Evolutionary conservation across 1,284 basidiomycete species (phyloP), one percentile per base, ranked within the genome.

Genomic region (Trametes hirsuta): DNA sequence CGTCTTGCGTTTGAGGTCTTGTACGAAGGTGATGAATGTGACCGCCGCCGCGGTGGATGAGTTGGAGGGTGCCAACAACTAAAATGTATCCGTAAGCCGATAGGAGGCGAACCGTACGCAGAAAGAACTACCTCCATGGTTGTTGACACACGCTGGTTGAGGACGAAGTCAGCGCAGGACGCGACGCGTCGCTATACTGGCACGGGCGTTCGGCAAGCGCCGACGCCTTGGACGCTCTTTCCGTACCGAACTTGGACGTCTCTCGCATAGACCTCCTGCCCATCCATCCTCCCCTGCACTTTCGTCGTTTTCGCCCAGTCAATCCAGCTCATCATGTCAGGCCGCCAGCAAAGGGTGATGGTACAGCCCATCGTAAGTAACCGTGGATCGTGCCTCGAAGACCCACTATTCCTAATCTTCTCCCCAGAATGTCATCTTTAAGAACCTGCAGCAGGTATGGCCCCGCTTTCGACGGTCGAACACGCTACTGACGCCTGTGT

Each of bases 11-110:
- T 98, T 98, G 68, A 99, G 86, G 80, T 98, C 96, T 77, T 99
- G 97, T 0, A 99, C 96, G 73, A 98, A 98, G 24, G 97, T 99
- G 77, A 99, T 98, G 77, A 99, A 98, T 0, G 94, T 91, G 66
- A 99, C 97, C 72, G 97, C 95, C 63, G 96, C 95, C 41, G 96
- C 97, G 72, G 97, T 99, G 56, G 90, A 91, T 34, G 90, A 92
- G 71, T 90, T 91, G 73, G 74, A 77, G 80, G 80, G 84, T 81
- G 75, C 74, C 68, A 78, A 70, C 69, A 75, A 73, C 77, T 78
- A 54, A 9, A 47, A 21, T 3, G n/a, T 21, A 41, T 2, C 4
- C 41, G 6, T 41, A 15, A 51, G 35, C 6, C 21, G 35, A 47
- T 61, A 22, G 47, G 44, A 41, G 1, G 37, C 6, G 34, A 30